Evolutionary conservation across 441 rosid species (phyloP).

Genomic region (Populus hybrid): DNA sequence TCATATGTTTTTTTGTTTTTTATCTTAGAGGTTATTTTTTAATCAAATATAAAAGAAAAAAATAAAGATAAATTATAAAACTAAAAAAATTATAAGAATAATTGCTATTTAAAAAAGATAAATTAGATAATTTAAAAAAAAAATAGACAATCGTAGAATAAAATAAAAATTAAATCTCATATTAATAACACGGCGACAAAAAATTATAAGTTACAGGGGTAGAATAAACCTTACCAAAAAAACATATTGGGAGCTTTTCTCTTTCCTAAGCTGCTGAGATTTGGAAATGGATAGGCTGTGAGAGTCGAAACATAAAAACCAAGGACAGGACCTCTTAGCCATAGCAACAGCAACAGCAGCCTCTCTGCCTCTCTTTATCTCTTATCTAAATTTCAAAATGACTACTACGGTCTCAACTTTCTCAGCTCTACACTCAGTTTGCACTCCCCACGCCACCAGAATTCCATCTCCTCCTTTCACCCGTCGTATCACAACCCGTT

Average conservation of each 20-base stretch:
- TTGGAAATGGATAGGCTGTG: background rate
- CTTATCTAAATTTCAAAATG: constrained; percentile 25
- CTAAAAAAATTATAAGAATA: too few species aligned
- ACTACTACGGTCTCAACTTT: constrained; percentile 51
- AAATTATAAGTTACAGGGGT: too few species aligned
- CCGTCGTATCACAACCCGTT: constrained; percentile 25
- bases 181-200: too few species aligned
- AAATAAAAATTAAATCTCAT: too few species aligned
- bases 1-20: too few species aligned
- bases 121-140: too few species aligned
- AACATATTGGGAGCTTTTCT: background rate
- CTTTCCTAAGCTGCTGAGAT: background rate
- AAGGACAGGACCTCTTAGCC: background rate
- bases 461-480: constrained; percentile 21
- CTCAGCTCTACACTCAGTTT: constrained; percentile 32
- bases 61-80: too few species aligned
- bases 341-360: background rate
- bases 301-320: background rate
- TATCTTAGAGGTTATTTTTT: too few species aligned
- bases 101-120: too few species aligned
- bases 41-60: too few species aligned
- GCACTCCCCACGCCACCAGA: constrained; percentile 15
- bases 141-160: too few species aligned
- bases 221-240: too few species aligned
- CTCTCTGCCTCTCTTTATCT: background rate